Conservation (phyloP, 129 eudicot genomes). For the Escallonia herrerae region DNA sequence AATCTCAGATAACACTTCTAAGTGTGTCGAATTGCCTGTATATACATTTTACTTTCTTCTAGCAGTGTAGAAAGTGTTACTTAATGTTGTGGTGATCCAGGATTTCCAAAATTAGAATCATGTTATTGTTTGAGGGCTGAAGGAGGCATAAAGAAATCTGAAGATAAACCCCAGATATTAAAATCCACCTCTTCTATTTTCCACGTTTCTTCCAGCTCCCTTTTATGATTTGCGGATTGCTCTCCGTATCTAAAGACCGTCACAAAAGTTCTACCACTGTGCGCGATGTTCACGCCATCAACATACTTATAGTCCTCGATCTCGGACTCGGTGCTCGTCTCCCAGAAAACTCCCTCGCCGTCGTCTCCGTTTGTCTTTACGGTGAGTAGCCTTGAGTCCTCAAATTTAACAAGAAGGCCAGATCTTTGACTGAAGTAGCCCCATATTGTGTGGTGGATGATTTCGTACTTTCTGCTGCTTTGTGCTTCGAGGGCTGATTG, state of each 20-base stretch:
- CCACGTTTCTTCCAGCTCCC: constrained; percentile 78
- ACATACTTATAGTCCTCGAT: constrained; percentile 85
- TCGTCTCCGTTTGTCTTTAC: constrained; percentile 55
- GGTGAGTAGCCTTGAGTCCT: constrained; percentile 72
- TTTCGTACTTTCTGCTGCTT: constrained; percentile 56
- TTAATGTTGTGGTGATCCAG: too few species aligned
- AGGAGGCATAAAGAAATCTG: constrained; percentile 75
- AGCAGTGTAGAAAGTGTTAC: too few species aligned
- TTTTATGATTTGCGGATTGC: constrained; percentile 81
- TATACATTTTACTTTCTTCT: too few species aligned
- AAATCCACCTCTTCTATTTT: constrained; percentile 85
- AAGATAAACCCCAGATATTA: constrained; percentile 59
- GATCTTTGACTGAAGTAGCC: constrained; percentile 99
- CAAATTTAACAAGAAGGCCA: constrained; percentile 80
- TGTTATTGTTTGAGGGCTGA: constrained; percentile 25
- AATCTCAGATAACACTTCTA: too few species aligned
- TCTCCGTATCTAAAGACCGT: constrained; percentile 88
- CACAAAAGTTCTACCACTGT: constrained; percentile 64
- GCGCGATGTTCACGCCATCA: constrained; percentile 90
- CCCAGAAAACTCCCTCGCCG: constrained; percentile 83
- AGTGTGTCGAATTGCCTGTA: too few species aligned
- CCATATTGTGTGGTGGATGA: constrained; percentile 92
- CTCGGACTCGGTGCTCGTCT: constrained; percentile 79
- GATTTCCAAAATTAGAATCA: neutral
- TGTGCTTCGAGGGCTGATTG: constrained; percentile 82